Evolutionary conservation across 2,329 filamentous ascomycete species (phyloP).

Genomic region (Pestalotiopsis sp.): DNA sequence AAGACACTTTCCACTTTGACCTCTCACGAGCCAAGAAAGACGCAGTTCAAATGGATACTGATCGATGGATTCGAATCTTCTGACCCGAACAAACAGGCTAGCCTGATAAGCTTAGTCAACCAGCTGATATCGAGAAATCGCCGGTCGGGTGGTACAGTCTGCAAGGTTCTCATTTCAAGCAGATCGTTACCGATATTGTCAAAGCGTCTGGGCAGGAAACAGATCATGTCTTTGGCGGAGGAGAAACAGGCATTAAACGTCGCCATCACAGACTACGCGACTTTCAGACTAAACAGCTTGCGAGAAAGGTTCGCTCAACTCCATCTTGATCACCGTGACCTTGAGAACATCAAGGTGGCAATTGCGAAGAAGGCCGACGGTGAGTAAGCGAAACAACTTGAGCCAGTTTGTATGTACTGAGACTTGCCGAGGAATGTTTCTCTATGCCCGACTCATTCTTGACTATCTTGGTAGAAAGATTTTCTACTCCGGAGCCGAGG

Average conservation of each 20-base stretch:
- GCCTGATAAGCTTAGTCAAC: conserved; percentile 7
- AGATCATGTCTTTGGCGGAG: conserved; percentile 24
- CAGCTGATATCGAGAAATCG: conserved; percentile 7
- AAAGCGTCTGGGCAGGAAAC: conserved; percentile 18
- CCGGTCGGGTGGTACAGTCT: conserved; percentile 13
- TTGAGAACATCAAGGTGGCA: conserved; percentile 15
- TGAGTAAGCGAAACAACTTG: conserved; percentile 12
- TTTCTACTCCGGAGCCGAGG: conserved; percentile 26
- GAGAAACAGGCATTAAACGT: conserved; percentile 20
- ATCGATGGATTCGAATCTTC: conserved; percentile 30
- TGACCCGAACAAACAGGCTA: conserved; percentile 16
- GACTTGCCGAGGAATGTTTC: conserved; percentile 33
- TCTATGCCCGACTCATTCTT: conserved; percentile 35
- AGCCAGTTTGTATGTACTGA: not conserved
- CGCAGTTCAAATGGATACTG: conserved; percentile 24
- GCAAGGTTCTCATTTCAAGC: conserved; percentile 29
- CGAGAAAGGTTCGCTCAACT: conserved; percentile 17
- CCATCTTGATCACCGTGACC: conserved; percentile 13
- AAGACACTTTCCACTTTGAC: conserved; percentile 14
- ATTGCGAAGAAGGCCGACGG: conserved; percentile 28
- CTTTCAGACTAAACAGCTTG: conserved; percentile 10
- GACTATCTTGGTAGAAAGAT: conserved; percentile 33
- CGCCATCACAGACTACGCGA: conserved; percentile 23
- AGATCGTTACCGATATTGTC: conserved; percentile 18
- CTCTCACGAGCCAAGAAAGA: conserved; percentile 9